Evolutionary conservation across 257 asterid genomes (phyloP).

Genomic region (Linderniella brevidens): DNA sequence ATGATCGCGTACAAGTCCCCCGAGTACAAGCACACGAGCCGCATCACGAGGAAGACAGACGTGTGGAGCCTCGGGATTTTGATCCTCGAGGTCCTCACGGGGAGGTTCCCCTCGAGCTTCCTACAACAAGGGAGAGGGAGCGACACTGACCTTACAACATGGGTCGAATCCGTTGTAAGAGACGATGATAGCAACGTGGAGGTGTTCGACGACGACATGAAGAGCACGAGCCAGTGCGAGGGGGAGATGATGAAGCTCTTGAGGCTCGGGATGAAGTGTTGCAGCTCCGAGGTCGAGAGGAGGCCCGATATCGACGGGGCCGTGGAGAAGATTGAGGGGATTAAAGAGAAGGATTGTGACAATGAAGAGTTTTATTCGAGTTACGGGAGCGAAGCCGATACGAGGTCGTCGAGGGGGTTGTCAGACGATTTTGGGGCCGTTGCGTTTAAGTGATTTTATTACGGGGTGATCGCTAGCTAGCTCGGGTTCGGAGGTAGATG

Average conservation of each 20-base stretch:
- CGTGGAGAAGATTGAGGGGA: conserved; percentile 43
- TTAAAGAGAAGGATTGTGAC: conserved; percentile 31
- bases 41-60: conserved; percentile 71
- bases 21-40: conserved; percentile 32
- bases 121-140: conserved; percentile 38
- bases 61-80: conserved; percentile 77
- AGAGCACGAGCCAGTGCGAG: conserved; percentile 14
- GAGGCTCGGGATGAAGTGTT: conserved; percentile 47
- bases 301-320: conserved; percentile 57
- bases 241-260: conserved; percentile 57
- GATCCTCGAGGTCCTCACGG: conserved; percentile 58
- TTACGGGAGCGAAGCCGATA: conserved; percentile 1
- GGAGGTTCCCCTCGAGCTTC: conserved; percentile 48
- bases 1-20: conserved; percentile 80
- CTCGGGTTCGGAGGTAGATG: too few relatives aligned
- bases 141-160: conserved; percentile 26
- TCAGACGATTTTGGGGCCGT: neutral
- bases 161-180: conserved; percentile 31
- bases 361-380: conserved; percentile 10
- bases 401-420: neutral
- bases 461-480: too few relatives aligned
- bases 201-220: conserved; percentile 54
- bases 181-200: conserved; percentile 16
- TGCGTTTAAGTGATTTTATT: too few relatives aligned
- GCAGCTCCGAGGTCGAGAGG: conserved; percentile 34